These are phyloP conservation scores for Kickxella alabastrina DNA, from an alignment of 192 early-diverging fungal genomes.

Conservation along the genomic window DNA sequence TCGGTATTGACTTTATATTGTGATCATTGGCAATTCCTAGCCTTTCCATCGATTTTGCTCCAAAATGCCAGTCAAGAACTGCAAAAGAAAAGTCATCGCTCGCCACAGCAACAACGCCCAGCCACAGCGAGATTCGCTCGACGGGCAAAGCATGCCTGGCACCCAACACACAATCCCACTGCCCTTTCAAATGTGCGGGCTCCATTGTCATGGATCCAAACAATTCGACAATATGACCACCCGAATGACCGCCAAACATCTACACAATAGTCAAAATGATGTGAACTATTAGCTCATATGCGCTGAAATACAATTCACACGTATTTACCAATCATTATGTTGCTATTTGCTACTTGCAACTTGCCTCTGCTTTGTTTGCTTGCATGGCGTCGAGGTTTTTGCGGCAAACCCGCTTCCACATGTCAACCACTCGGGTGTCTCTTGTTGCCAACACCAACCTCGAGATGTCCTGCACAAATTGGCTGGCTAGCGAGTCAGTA, in stretches of 20 bases:
- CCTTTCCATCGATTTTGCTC: background rate
- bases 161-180: conserved; percentile 16
- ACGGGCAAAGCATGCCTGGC: background rate
- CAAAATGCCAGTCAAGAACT: background rate
- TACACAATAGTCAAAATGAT: conserved; percentile 1
- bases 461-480: conserved; percentile 25
- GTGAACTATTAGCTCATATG: background rate
- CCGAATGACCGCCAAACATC: background rate
- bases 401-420: conserved; percentile 25
- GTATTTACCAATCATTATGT: background rate
- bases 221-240: conserved; percentile 9
- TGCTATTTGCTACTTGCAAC: background rate
- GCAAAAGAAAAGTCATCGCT: background rate
- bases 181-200: conserved; percentile 5
- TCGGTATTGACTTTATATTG: background rate
- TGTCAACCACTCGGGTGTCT: conserved; percentile 16
- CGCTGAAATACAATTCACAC: background rate
- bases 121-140: conserved; percentile 7
- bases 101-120: conserved; percentile 2
- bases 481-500: no score
- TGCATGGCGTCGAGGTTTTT: conserved; percentile 4
- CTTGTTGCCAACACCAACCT: conserved; percentile 21
- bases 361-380: conserved; percentile 6
- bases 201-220: conserved; percentile 6
- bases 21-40: no score